Percentiles rank a stretch among this genome's conserved stretches.
Evolutionary conservation across 768 basidiomycete genomes (phyloP).

Genomic region (Leccinum fibrillosum): DNA sequence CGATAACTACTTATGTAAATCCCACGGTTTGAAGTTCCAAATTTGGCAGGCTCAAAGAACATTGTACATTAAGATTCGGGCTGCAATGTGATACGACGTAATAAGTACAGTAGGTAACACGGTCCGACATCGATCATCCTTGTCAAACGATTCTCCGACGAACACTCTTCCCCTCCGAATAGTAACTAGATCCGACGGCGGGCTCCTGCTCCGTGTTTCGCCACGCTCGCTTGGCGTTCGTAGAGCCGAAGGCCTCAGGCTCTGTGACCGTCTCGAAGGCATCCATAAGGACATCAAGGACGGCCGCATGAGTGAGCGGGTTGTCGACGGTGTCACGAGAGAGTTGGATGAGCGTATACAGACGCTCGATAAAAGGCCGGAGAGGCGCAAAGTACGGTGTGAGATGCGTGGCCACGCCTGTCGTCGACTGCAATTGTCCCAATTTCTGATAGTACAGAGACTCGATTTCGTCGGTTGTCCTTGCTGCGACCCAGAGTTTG

Average conservation of each 20-base stretch:
- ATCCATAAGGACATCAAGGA: not conserved
- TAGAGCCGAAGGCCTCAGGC: not conserved
- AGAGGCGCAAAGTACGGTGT: not conserved
- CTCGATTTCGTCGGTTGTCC: too few species aligned
- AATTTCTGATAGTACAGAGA: not conserved
- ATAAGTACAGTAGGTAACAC: not conserved
- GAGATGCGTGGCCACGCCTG: not conserved
- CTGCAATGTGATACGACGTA: not conserved
- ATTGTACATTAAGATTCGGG: not conserved
- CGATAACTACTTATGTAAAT: too few species aligned
- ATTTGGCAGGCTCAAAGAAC: not conserved
- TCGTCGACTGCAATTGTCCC: not conserved
- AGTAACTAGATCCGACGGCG: not conserved
- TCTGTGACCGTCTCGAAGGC: not conserved
- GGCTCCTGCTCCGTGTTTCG: not conserved
- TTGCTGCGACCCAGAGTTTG: too few species aligned
- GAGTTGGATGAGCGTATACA: not conserved
- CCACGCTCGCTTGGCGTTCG: not conserved
- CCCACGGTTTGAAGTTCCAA: too few species aligned
- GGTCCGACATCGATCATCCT: too few species aligned
- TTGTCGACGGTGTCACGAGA: not conserved
- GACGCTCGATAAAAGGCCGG: not conserved
- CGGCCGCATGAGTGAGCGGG: not conserved
- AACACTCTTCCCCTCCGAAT: not conserved
- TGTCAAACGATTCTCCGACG: not conserved